phyloP scores from a whole-genome alignment of 2,329 filamentous ascomycete genomes.

The Fusarium annulatum region DNA sequence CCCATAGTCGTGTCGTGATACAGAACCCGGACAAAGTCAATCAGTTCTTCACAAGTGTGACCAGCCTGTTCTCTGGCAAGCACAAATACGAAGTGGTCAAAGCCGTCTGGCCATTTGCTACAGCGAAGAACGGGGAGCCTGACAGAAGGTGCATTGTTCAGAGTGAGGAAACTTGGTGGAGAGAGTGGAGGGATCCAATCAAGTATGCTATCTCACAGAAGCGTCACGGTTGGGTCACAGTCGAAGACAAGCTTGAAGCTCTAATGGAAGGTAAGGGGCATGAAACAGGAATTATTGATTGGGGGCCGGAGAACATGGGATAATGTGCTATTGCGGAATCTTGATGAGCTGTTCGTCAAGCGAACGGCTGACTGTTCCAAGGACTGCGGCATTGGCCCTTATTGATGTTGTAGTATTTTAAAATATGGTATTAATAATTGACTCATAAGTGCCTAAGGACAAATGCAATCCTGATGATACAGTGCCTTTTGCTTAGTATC shows the following conservation, averaged over 20 bases:
- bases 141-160: slow-evolving; percentile 62
- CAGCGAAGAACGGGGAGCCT: slow-evolving; percentile 57
- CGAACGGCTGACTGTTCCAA: neutral
- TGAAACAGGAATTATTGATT: slow-evolving; percentile 53
- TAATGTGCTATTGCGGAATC: neutral
- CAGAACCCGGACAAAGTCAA: slow-evolving; percentile 65
- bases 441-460: neutral
- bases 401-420: neutral
- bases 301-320: slow-evolving; percentile 53
- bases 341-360: neutral
- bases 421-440: neutral
- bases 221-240: slow-evolving; percentile 58
- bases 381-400: neutral
- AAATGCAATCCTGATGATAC: neutral
- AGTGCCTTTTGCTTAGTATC: neutral
- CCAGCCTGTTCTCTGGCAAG: slow-evolving; percentile 63
- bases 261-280: slow-evolving; percentile 62
- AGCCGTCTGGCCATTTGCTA: slow-evolving; percentile 68
- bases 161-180: slow-evolving; percentile 67
- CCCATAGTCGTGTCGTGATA: slow-evolving; percentile 61
- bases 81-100: slow-evolving; percentile 67
- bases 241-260: slow-evolving; percentile 64
- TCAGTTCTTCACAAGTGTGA: slow-evolving; percentile 64
- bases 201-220: slow-evolving; percentile 59
- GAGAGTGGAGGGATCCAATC: slow-evolving; percentile 50